phyloP scores from a whole-genome alignment of 176 grass and related monocot genomes.

The Urochloa ruziziensis region DNA sequence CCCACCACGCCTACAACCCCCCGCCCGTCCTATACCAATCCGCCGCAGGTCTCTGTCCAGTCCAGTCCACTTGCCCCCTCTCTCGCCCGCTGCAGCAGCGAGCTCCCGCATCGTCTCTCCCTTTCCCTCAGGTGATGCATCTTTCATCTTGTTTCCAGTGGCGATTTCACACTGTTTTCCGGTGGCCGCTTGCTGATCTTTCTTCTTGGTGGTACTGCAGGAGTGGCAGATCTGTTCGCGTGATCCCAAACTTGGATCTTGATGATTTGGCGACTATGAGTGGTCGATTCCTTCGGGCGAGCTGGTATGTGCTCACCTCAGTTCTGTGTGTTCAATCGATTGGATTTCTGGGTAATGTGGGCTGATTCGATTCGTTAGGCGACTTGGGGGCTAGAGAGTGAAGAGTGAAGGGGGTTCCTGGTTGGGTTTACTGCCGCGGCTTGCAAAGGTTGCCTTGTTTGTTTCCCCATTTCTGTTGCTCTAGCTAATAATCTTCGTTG shows the following conservation, averaged over 20 bases:
- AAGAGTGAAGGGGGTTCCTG: constrained; percentile 14
- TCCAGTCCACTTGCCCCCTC: constrained; percentile 12
- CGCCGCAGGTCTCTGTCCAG: constrained; percentile 12
- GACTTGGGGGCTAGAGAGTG: neutral
- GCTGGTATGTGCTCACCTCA: constrained; percentile 5
- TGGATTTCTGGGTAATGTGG: constrained; percentile 25
- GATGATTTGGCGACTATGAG: neutral
- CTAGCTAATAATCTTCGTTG: neutral
- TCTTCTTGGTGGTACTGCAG: constrained; percentile 5
- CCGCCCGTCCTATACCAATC: neutral
- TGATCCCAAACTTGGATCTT: neutral
- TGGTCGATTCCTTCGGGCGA: neutral
- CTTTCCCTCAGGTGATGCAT: constrained; percentile 19
- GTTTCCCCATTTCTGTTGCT: neutral
- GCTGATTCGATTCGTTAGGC: constrained; percentile 1
- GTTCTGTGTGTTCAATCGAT: neutral
- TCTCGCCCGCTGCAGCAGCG: constrained; percentile 2
- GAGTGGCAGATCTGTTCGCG: constrained; percentile 34
- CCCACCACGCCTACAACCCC: neutral
- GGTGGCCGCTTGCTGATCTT: constrained; percentile 18
- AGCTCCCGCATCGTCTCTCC: constrained; percentile 1
- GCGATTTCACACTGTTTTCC: neutral
- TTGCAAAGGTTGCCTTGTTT: neutral
- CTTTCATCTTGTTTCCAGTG: neutral
- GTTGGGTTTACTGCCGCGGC: constrained; percentile 26